A percentile compares a stretch with the other conserved stretches of the same genome.
These are phyloP conservation scores for Neurospora sp. DNA, from an alignment of 495 filamentous ascomycete species.

Conservation along the genomic window DNA sequence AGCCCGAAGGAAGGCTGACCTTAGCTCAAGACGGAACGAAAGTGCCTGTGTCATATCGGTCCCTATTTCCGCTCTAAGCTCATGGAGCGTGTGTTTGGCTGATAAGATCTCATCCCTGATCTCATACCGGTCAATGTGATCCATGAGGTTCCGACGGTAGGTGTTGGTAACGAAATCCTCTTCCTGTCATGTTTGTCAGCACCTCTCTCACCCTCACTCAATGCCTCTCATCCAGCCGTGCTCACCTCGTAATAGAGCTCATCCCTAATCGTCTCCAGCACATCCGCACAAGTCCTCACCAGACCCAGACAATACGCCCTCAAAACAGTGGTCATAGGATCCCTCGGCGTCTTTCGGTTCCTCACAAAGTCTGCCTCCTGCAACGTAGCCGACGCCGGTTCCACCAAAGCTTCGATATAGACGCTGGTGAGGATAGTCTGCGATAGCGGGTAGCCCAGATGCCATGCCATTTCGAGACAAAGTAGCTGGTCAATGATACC, in stretches of 20 bases:
- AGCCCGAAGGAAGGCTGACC: conserved; percentile 48
- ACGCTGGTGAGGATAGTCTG: conserved; percentile 92
- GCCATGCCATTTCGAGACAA: conserved; percentile 96
- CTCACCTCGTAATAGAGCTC: conserved; percentile 84
- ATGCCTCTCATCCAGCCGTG: not conserved
- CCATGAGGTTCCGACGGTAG: conserved; percentile 69
- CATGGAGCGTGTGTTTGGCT: conserved; percentile 46
- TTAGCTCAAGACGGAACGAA: conserved; percentile 49
- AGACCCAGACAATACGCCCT: conserved; percentile 79
- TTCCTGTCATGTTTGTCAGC: conserved; percentile 49
- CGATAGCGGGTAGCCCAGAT: conserved; percentile 84
- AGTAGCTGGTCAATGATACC: conserved; percentile 93
- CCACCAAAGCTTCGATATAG: conserved; percentile 78
- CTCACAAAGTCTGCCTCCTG: conserved; percentile 59
- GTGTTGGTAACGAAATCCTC: conserved; percentile 92
- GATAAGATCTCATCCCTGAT: conserved; percentile 51
- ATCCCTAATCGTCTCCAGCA: conserved; percentile 58
- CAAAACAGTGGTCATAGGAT: conserved; percentile 54
- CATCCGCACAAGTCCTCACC: conserved; percentile 72
- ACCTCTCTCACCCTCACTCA: not conserved
- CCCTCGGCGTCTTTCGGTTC: conserved; percentile 18
- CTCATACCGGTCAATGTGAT: conserved; percentile 44
- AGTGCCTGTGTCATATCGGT: conserved; percentile 50
- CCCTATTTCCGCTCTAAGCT: conserved; percentile 32
- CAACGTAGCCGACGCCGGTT: conserved; percentile 53